These are phyloP conservation scores for Cordia subcordata DNA, from an alignment of 257 asterid genomes.

Conservation along the genomic window DNA sequence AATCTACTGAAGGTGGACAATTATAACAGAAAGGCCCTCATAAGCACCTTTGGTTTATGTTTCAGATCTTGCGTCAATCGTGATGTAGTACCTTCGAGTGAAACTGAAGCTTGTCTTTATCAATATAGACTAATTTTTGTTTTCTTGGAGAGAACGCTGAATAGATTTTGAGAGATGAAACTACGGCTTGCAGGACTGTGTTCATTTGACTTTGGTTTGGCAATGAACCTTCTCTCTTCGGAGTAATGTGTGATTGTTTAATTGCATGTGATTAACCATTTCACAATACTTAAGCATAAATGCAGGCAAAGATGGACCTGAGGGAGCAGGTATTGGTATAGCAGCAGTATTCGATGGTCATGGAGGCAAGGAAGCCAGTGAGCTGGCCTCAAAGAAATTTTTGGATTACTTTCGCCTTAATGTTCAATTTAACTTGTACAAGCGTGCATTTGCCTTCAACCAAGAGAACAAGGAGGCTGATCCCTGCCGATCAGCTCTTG, in stretches of 20 bases:
- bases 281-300: background rate
- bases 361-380: constrained; percentile 75
- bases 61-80: too few species aligned
- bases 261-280: background rate
- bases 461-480: constrained; percentile 20
- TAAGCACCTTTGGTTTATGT: too few species aligned
- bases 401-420: constrained; percentile 43
- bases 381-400: constrained; percentile 56
- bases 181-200: background rate
- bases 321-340: constrained; percentile 36
- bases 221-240: background rate
- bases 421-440: constrained; percentile 38
- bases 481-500: background rate
- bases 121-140: too few species aligned
- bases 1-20: background rate
- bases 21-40: too few species aligned
- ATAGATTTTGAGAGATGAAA: background rate
- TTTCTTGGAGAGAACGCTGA: background rate
- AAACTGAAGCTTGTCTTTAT: too few species aligned
- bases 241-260: background rate
- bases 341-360: constrained; percentile 87
- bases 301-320: constrained; percentile 36
- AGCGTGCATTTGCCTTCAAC: constrained; percentile 21
- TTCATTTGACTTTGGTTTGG: background rate
- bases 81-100: too few species aligned